These are phyloP conservation scores for Starmerella davenportii DNA, from an alignment of 805 yeast species.

Conservation along the genomic window DNA sequence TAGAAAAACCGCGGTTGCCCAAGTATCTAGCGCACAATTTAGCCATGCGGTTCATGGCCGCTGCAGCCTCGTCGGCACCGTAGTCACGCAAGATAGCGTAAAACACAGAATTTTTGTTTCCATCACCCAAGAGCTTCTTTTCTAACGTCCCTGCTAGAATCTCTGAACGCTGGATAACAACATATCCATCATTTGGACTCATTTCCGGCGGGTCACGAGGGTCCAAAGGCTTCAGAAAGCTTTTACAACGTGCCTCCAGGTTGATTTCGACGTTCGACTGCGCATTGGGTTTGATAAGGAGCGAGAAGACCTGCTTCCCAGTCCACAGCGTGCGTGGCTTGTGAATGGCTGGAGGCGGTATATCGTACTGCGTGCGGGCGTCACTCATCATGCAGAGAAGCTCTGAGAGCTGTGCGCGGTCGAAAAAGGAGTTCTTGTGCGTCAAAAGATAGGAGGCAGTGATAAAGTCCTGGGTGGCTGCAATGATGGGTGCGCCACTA, in stretches of 20 bases:
- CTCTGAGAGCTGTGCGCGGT: slow-evolving; percentile 68
- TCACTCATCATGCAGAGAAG: slow-evolving; percentile 90
- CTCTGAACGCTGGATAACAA: slow-evolving; percentile 74
- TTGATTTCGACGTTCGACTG: slow-evolving; percentile 67
- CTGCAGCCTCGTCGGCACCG: slow-evolving; percentile 92
- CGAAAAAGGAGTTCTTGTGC: slow-evolving; percentile 82
- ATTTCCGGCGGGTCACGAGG: slow-evolving; percentile 63
- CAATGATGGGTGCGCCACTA: slow-evolving; percentile 97
- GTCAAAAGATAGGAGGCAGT: slow-evolving; percentile 89
- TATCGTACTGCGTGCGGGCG: slow-evolving; percentile 67
- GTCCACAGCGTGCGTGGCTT: slow-evolving; percentile 91
- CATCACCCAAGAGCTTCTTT: slow-evolving; percentile 89
- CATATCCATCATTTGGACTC: slow-evolving; percentile 96
- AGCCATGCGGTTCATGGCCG: slow-evolving; percentile 98
- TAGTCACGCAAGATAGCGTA: slow-evolving; percentile 88
- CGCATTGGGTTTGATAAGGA: slow-evolving; percentile 68
- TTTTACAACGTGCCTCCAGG: slow-evolving; percentile 85
- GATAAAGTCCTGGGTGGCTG: slow-evolving; percentile 98
- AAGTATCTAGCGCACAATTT: slow-evolving; percentile 87
- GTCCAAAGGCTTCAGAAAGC: slow-evolving; percentile 56
- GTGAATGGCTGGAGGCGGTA: slow-evolving; percentile 87
- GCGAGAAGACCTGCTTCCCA: slow-evolving; percentile 85
- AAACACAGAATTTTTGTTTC: slow-evolving; percentile 91
- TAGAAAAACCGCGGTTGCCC: slow-evolving; percentile 91
- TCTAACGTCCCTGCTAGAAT: slow-evolving; percentile 92